Conservation (phyloP, 73 alveolate species). For the Durusdinium trenchii region DNA sequence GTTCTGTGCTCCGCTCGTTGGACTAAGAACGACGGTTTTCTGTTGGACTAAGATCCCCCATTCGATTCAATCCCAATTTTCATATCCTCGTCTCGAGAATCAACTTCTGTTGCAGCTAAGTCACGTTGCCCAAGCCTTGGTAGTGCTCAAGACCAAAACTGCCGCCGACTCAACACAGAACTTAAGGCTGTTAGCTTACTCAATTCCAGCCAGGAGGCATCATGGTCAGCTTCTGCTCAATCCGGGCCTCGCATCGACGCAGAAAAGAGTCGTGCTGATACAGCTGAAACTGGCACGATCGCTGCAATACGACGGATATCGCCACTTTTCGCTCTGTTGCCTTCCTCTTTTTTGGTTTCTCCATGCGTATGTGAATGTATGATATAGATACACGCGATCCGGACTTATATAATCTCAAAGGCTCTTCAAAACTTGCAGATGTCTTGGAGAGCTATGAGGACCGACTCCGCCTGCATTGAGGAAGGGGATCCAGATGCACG, state of each 20-base stretch:
- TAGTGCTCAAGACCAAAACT: background rate
- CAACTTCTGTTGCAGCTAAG: background rate
- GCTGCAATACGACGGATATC: background rate
- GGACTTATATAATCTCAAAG: too few species aligned
- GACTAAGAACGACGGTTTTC: too few species aligned
- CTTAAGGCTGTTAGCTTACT: background rate
- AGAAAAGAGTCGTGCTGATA: too few species aligned
- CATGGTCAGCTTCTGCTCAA: conserved; percentile 22
- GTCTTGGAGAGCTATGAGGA: too few species aligned
- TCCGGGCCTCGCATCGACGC: conserved; percentile 12
- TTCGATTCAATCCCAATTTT: too few species aligned
- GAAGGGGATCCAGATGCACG: too few species aligned
- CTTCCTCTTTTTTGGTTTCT: too few species aligned
- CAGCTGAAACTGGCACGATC: background rate
- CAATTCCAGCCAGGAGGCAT: background rate
- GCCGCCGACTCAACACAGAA: background rate
- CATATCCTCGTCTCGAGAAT: background rate
- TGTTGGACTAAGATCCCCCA: background rate
- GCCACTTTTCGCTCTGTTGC: too few species aligned
- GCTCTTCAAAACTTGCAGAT: too few species aligned
- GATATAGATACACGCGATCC: too few species aligned
- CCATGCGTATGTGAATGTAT: too few species aligned
- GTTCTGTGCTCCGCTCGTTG: background rate
- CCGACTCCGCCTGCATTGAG: too few species aligned
- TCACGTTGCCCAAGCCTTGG: background rate